Conservation (phyloP, 306 rosid species). For the Cicer yamashitae region DNA sequence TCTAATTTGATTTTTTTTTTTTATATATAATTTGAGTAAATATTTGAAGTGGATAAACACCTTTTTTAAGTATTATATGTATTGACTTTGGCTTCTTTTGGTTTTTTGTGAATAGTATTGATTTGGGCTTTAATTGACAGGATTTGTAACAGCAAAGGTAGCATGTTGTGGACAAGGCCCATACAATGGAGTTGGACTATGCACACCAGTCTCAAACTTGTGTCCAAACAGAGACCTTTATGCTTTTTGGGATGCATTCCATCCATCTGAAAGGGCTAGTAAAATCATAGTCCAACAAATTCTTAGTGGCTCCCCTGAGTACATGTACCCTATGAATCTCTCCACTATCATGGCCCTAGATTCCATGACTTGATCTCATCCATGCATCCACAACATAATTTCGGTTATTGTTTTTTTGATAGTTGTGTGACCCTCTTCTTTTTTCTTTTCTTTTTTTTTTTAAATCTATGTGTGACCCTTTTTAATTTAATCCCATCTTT, state of each 20-base stretch:
- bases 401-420: neutral
- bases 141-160: constrained; percentile 64
- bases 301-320: constrained; percentile 56
- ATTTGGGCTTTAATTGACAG: constrained; percentile 47
- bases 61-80: too few species aligned
- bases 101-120: neutral
- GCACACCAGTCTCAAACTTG: constrained; percentile 67
- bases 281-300: constrained; percentile 65
- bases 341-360: constrained; percentile 71
- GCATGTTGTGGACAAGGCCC: constrained; percentile 89
- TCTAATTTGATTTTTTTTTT: too few species aligned
- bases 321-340: constrained; percentile 90
- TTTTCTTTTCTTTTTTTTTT: too few species aligned
- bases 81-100: too few species aligned
- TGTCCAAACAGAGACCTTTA: constrained; percentile 72
- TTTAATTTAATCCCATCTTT: neutral
- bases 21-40: too few species aligned
- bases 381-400: neutral
- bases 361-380: constrained; percentile 41
- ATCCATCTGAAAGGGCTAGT: constrained; percentile 77
- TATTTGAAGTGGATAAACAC: too few species aligned
- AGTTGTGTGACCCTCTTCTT: neutral
- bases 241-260: constrained; percentile 87
- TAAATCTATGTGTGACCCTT: neutral
- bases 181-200: constrained; percentile 75